Evolutionary conservation across 164 flowering plant genomes (phyloP), one percentile per base, ranked within the genome.

Genomic region (Santalum album): DNA sequence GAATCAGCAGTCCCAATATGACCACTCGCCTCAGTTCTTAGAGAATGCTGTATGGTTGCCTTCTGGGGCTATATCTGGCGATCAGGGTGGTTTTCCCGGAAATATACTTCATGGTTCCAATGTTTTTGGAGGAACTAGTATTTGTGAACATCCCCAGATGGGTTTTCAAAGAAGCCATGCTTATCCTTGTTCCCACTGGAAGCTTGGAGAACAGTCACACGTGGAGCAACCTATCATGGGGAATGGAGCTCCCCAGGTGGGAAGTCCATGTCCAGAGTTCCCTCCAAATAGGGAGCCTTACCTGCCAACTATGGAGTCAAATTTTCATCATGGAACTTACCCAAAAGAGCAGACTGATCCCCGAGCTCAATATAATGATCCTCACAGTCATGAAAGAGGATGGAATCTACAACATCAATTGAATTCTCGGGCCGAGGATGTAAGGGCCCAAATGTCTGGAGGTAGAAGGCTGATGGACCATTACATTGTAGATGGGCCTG

Each of bases 11-110:
- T 60, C 73, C 0, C 57, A 49, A 0, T 75, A 66, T 66, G 92
- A 85, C 0, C 79, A 64, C 48, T 90, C 67, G 24, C 55, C 68
- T 24, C 78, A 70, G 35, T 74, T 63, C 54, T 49, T 73, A 19
- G 96, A 89, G 16, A 84, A 78, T 68, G 72, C 77, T 26, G 73
- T 72, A 0, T 71, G 86, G 84, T n/a, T 81, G 51, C 96, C 81
- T 1, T 35, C 80, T 21, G 87, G 80, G 29, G 64, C 72, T 35
- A 45, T 69, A 15, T 24, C 74, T 10, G 53, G 62, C 62, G 84
- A 86, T 18, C 72, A 61, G 67, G 59, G 73, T 50, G 87, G 92
- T 27, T 86, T 83, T 69, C 89, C 86, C 0, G 85, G 90, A 23
- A 84, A 80, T 53, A 46, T 87, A 44, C 60, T 84, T 47, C 80